phyloP scores from a whole-genome alignment of 2,329 filamentous ascomycete species.

The Neobulgaria alba region DNA sequence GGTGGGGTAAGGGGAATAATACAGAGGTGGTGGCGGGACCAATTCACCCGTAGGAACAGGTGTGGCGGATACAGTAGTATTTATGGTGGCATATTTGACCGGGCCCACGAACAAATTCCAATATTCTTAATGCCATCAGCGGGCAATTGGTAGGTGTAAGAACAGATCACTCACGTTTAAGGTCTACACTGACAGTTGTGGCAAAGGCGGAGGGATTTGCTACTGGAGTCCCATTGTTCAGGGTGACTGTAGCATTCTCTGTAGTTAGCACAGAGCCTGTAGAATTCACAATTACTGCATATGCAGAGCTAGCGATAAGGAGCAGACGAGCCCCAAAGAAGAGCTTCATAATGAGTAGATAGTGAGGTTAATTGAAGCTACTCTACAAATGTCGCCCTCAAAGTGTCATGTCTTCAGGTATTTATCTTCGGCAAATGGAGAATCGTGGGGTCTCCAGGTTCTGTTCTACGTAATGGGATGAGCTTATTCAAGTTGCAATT shows the following conservation, averaged over 20 bases:
- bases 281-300: not conserved
- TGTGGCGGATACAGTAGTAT: slow-evolving; percentile 20
- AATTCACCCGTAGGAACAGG: slow-evolving; percentile 20
- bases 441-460: no score
- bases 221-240: slow-evolving; percentile 1
- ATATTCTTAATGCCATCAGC: slow-evolving; percentile 1
- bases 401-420: not conserved
- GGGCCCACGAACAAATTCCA: slow-evolving; percentile 23
- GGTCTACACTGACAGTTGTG: slow-evolving; percentile 10
- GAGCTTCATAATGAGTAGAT: not conserved
- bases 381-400: no score
- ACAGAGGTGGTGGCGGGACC: slow-evolving; percentile 19
- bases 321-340: not conserved
- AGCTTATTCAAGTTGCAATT: slow-evolving; percentile 8
- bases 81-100: slow-evolving; percentile 16
- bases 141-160: no score
- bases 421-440: not conserved
- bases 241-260: not conserved
- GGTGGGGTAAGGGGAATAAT: slow-evolving; percentile 14
- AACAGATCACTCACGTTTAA: slow-evolving; percentile 11
- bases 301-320: not conserved
- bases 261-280: not conserved
- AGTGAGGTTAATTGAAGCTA: not conserved
- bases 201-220: slow-evolving; percentile 14
- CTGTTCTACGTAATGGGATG: not conserved